Evolutionary conservation across 208 protist species (phyloP).

Genomic region (Leishmania turanica): DNA sequence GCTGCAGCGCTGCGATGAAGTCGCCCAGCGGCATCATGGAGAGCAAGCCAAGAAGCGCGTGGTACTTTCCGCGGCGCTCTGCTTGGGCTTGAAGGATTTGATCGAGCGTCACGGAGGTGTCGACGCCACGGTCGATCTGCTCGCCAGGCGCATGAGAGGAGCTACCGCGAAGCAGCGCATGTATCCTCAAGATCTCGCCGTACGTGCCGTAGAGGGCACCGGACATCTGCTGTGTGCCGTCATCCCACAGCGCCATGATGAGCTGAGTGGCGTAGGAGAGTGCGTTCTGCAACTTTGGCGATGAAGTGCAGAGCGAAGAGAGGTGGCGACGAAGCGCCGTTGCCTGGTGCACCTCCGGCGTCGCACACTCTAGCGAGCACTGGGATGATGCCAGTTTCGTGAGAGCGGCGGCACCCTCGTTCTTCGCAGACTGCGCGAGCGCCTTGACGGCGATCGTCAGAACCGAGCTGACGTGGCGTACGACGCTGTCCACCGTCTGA

Average conservation of each 20-base stretch:
- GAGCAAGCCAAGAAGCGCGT: slow-evolving; percentile 77
- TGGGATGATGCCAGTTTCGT: slow-evolving; percentile 2
- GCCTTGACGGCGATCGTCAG: slow-evolving; percentile 27
- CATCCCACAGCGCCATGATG: slow-evolving; percentile 89
- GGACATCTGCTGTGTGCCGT: slow-evolving; percentile 85
- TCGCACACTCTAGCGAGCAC: background rate
- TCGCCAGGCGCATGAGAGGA: background rate
- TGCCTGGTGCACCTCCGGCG: background rate
- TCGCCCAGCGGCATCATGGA: slow-evolving; percentile 43
- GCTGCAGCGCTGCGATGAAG: slow-evolving; percentile 49
- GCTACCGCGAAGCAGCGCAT: slow-evolving; percentile 8
- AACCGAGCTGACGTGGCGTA: slow-evolving; percentile 73
- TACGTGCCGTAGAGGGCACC: slow-evolving; percentile 86
- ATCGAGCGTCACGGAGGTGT: slow-evolving; percentile 36
- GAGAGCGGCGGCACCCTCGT: slow-evolving; percentile 7
- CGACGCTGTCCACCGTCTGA: slow-evolving; percentile 84
- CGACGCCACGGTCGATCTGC: background rate
- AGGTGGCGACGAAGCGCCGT: slow-evolving; percentile 9
- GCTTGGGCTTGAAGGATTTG: slow-evolving; percentile 59
- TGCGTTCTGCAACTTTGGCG: slow-evolving; percentile 38
- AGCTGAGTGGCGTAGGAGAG: slow-evolving; percentile 68
- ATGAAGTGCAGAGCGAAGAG: slow-evolving; percentile 37
- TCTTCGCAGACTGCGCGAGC: background rate
- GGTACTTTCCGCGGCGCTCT: slow-evolving; percentile 87
- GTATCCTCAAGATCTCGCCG: slow-evolving; percentile 44